A percentile compares a stretch with the other conserved stretches of the same genome.
Evolutionary conservation across 148 eudicot genomes (phyloP).

Genomic region (Salicornia ramosissima): DNA sequence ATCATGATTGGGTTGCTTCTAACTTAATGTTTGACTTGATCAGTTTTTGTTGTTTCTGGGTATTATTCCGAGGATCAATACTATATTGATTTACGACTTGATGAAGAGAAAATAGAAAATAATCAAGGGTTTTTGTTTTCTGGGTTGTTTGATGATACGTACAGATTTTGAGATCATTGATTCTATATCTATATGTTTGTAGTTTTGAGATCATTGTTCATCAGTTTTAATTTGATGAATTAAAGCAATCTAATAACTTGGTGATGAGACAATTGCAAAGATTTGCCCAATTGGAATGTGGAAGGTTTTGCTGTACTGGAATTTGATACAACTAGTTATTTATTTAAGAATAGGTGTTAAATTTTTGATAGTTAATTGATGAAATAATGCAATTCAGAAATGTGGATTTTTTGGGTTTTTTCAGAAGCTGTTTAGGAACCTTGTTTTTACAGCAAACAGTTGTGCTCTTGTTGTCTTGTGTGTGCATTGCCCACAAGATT

Average conservation of each 20-base stretch:
- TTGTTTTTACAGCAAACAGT: not conserved
- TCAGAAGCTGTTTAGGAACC: not conserved
- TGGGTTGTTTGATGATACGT: not conserved
- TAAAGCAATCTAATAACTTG: not conserved
- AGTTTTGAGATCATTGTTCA: too few relatives aligned
- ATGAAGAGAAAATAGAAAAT: not conserved
- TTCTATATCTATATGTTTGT: not conserved
- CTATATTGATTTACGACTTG: not conserved
- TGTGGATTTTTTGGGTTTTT: not conserved
- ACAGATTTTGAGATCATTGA: not conserved
- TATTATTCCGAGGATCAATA: slow-evolving; percentile 1
- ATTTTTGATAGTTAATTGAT: not conserved
- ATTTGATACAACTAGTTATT: not conserved
- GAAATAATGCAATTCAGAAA: not conserved
- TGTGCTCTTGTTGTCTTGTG: not conserved
- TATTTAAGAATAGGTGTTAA: not conserved
- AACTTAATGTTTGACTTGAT: not conserved
- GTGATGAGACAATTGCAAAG: not conserved
- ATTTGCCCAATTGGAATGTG: not conserved
- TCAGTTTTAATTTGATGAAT: not conserved
- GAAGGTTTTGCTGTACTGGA: not conserved
- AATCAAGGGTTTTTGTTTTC: not conserved
- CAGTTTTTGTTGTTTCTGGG: not conserved
- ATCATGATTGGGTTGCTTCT: not conserved
- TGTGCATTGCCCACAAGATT: not conserved